A percentile compares a stretch with the other conserved stretches of the same genome.
Evolutionary conservation across 805 yeast genomes (phyloP).

Genomic region (Pichia nanzhaoensis): DNA sequence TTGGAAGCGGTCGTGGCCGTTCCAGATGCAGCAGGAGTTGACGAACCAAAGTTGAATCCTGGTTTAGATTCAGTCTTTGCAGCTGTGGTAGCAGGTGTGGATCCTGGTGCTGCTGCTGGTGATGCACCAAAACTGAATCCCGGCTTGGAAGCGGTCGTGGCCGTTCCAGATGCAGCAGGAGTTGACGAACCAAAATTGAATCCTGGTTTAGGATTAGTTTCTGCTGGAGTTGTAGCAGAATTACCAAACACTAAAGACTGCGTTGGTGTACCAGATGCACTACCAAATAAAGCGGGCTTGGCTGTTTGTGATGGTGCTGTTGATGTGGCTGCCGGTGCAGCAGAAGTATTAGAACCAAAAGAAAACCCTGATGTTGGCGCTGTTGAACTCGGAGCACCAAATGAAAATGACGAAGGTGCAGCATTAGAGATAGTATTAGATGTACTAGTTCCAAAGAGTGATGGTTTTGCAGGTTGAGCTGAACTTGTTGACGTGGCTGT

Average conservation of each 20-base stretch:
- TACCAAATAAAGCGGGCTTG: constrained; percentile 4
- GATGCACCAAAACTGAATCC: constrained; percentile 8
- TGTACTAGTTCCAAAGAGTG: constrained; percentile 7
- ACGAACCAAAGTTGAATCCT: no score
- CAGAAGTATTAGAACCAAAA: constrained; percentile 12
- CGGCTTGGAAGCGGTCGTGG: constrained; percentile 7
- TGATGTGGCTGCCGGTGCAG: constrained; percentile 6
- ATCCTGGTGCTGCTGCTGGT: background rate
- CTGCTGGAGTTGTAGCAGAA: background rate
- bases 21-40: no score
- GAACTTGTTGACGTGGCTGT: background rate
- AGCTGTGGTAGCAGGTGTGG: constrained; percentile 3
- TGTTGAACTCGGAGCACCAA: constrained; percentile 3
- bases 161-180: background rate
- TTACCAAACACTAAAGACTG: no score
- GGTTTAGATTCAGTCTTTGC: constrained; percentile 11
- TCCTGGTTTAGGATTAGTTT: no score
- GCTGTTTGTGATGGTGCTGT: constrained; percentile 7
- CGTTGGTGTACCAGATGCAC: constrained; percentile 5
- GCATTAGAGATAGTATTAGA: background rate
- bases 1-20: no score
- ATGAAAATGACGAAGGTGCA: constrained; percentile 4
- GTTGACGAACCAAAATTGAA: background rate
- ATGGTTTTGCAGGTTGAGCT: background rate
- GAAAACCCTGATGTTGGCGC: constrained; percentile 8